phyloP scores from a whole-genome alignment of 176 grass and related monocot species.

The Ensete ventricosum region DNA sequence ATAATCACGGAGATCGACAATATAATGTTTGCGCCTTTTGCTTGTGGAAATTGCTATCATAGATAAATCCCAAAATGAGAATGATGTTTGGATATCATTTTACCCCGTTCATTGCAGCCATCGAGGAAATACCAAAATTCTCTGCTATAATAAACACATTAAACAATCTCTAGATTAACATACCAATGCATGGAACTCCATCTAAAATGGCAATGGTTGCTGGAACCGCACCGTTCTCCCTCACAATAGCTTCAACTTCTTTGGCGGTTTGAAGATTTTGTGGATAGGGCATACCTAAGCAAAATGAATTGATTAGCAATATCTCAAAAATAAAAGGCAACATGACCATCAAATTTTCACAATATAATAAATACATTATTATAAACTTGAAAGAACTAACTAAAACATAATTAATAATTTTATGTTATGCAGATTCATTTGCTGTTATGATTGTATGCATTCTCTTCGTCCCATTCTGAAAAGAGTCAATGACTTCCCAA shows the following conservation, averaged over 20 bases:
- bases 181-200: slow-evolving; percentile 61
- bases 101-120: background rate
- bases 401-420: background rate
- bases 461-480: background rate
- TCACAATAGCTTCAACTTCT: slow-evolving; percentile 78
- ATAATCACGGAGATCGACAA: no score
- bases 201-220: slow-evolving; percentile 91
- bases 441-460: background rate
- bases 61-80: no score
- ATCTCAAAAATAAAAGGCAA: background rate
- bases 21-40: no score
- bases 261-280: slow-evolving; percentile 70
- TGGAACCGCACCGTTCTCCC: slow-evolving; percentile 56
- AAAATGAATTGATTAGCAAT: background rate
- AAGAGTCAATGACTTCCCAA: background rate
- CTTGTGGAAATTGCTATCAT: no score
- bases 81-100: background rate
- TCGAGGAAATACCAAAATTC: background rate
- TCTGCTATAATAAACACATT: background rate
- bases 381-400: background rate
- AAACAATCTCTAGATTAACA: background rate
- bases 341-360: background rate
- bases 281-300: slow-evolving; percentile 82
- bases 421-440: background rate
- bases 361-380: background rate